These are phyloP conservation scores for Russula sp. DNA, from an alignment of 768 basidiomycete genomes.

Conservation along the genomic window DNA sequence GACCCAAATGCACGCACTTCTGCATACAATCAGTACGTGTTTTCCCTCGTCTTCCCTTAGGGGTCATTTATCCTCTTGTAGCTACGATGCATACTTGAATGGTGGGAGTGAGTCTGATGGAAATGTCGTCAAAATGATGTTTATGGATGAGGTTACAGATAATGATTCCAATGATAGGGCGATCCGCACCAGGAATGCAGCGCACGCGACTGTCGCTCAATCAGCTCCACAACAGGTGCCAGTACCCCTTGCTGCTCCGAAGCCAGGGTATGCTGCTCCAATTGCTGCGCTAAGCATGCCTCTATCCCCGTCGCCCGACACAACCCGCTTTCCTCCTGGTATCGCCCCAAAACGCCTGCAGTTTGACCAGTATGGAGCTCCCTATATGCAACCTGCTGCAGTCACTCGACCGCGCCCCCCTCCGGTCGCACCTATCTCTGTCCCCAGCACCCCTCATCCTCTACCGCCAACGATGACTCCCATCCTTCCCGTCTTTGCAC, in stretches of 20 bases:
- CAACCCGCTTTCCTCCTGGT: slow-evolving; percentile 29
- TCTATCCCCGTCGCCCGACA: slow-evolving; percentile 33
- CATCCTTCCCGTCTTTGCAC: slow-evolving; percentile 69
- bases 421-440: slow-evolving; percentile 27
- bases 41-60: slow-evolving; percentile 1
- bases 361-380: slow-evolving; percentile 24
- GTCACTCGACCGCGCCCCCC: slow-evolving; percentile 28
- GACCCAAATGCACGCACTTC: slow-evolving; percentile 52
- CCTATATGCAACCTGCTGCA: slow-evolving; percentile 17
- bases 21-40: slow-evolving; percentile 60
- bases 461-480: slow-evolving; percentile 72
- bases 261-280: slow-evolving; percentile 67
- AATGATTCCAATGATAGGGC: slow-evolving; percentile 40
- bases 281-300: slow-evolving; percentile 57
- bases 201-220: slow-evolving; percentile 4
- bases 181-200: slow-evolving; percentile 25
- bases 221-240: slow-evolving; percentile 17
- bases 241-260: slow-evolving; percentile 55
- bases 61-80: slow-evolving; percentile 25
- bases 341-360: slow-evolving; percentile 24
- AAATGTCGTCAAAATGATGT: slow-evolving; percentile 44
- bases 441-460: slow-evolving; percentile 59
- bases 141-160: slow-evolving; percentile 38
- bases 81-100: slow-evolving; percentile 57
- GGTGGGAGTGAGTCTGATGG: slow-evolving; percentile 45